Percentiles rank a stretch among this genome's conserved stretches.
Conservation (phyloP, 768 basidiomycete species). For the Ramaria sp. region DNA sequence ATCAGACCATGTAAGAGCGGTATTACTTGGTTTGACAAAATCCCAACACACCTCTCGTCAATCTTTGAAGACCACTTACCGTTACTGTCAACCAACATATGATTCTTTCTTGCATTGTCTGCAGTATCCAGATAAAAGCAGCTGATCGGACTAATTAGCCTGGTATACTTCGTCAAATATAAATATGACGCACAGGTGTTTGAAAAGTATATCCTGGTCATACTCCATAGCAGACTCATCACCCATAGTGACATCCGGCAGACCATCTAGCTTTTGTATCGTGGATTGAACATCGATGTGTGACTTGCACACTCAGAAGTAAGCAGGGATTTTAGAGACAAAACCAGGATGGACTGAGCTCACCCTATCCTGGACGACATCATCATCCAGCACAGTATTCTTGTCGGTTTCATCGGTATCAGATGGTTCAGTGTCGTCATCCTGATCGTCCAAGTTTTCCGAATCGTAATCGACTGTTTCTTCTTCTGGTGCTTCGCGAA, state of each 20-base stretch:
- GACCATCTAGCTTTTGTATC: neutral
- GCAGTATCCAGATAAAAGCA: conserved; percentile 86
- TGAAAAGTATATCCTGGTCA: conserved; percentile 70
- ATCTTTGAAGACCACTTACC: conserved; percentile 26
- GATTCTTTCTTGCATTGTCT: conserved; percentile 56
- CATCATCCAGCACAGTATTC: neutral
- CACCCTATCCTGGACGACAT: neutral
- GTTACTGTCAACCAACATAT: conserved; percentile 43
- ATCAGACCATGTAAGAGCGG: neutral
- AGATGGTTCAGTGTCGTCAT: conserved; percentile 12
- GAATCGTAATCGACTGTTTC: conserved; percentile 7
- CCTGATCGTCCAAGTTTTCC: conserved; percentile 1
- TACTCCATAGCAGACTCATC: conserved; percentile 60
- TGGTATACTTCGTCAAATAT: neutral
- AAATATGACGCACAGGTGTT: conserved; percentile 53
- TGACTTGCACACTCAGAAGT: neutral
- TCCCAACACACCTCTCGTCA: conserved; percentile 35
- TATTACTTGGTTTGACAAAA: neutral
- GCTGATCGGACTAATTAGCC: conserved; percentile 26
- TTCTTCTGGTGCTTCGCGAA: neutral
- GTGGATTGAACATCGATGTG: neutral
- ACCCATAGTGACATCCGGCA: conserved; percentile 53
- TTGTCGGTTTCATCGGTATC: neutral
- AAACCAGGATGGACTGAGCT: neutral
- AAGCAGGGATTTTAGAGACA: neutral